These are phyloP conservation scores for Tricholoma bakamatsutake DNA, from an alignment of 768 basidiomycete genomes.

Conservation along the genomic window DNA sequence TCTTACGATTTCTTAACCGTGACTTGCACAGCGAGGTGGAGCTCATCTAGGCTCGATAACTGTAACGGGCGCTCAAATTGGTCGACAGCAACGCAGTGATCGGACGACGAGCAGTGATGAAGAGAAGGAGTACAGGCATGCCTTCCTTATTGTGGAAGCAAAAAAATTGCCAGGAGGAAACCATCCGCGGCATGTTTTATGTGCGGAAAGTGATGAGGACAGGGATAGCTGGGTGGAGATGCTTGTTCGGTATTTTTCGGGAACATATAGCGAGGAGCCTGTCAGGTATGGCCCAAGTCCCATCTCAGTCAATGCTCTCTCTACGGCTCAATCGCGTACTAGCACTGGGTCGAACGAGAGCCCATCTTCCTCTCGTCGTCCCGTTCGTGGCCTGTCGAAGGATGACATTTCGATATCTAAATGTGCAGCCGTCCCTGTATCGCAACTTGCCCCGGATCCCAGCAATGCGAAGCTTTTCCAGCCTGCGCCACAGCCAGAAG, in stretches of 20 bases:
- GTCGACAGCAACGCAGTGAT: slow-evolving; percentile 76
- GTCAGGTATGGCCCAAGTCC: slow-evolving; percentile 32
- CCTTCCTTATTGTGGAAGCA: slow-evolving; percentile 93
- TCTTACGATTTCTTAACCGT: slow-evolving; percentile 9
- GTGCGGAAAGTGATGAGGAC: slow-evolving; percentile 92
- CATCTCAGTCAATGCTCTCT: slow-evolving; percentile 12
- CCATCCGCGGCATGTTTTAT: slow-evolving; percentile 83
- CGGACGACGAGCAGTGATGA: slow-evolving; percentile 56
- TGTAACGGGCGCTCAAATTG: slow-evolving; percentile 93
- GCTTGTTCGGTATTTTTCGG: slow-evolving; percentile 83
- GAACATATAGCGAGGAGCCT: slow-evolving; percentile 71
- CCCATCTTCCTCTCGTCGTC: slow-evolving; percentile 23
- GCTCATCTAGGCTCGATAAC: slow-evolving; percentile 85
- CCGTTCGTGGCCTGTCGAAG: slow-evolving; percentile 43
- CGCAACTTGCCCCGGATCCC: slow-evolving; percentile 49
- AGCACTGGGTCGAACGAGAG: slow-evolving; percentile 44
- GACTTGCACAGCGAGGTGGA: slow-evolving; percentile 65
- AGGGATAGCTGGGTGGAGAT: slow-evolving; percentile 94
- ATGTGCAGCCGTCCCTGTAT: slow-evolving; percentile 47
- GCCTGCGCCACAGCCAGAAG: slow-evolving; percentile 27
- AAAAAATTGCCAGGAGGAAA: slow-evolving; percentile 66
- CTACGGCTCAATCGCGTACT: slow-evolving; percentile 44
- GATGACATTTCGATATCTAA: slow-evolving; percentile 53
- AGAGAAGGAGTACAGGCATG: slow-evolving; percentile 93
- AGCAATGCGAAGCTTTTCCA: slow-evolving; percentile 58